Base-by-base conservation (phyloP, 169 alveolate genomes). In the Babesia gibsoni region DNA sequence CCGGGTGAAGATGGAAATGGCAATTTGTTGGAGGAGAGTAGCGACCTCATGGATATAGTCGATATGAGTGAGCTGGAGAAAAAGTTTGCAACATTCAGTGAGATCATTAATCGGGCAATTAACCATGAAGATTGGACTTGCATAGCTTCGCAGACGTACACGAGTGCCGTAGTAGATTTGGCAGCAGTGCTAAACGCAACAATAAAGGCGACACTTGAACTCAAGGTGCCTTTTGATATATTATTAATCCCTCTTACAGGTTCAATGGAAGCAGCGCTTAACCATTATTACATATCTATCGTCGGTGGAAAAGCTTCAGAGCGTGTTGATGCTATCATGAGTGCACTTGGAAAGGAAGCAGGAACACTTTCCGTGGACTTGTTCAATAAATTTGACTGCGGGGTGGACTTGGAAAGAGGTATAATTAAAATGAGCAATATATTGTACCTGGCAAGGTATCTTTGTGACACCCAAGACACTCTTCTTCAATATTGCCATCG, bases 91-190 rank as follows among this genome's bases (percentile, higher is more conserved):
- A 12, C 73, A 16, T 36, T 75, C 39, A 50, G 42, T 3, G 80
- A 75, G 16, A 35, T 75, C 29, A 32, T 75, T 8, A 58, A 56
- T 7, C 37, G 77, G 2, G 48, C 66, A n/a, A 65, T 75, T 52
- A 58, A 75, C 16, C 10, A 50, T 22, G 84, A 75, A 36, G 61
- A 53, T 23, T 75, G 84, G 84, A 20, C 9, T 32, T 50, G 48
- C 30, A n/a, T 75, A 8, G 65, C 58, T 16, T 39, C 64, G 10
- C 54, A 63, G 48, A 41, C 43, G 37, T 59, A 61, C 36, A 65
- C 84, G 32, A 41, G 59, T 22, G 84, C 77, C 10, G 80, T 54
- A 7, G 80, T 75, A 36, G 78, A 75, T 41, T 16, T 75, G 64
- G 64, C 59, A 23, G 52, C 73, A 29, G 84, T 75, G 12, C 67